Base-by-base conservation (phyloP, 2,329 filamentous ascomycete genomes). In the Fusarium hainanense region DNA sequence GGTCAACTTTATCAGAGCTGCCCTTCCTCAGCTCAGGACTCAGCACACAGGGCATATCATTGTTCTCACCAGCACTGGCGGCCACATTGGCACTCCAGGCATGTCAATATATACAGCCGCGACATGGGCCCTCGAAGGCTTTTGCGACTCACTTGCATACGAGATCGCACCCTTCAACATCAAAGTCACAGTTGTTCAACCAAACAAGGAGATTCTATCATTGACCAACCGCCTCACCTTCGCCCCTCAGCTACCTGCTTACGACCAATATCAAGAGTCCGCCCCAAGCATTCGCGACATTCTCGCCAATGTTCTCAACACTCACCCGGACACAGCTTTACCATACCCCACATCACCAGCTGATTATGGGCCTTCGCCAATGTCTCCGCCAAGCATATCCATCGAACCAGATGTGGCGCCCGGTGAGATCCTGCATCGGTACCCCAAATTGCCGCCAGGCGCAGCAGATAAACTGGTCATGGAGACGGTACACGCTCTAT, bases 131-230 rank as follows among this genome's bases (percentile, higher is more conserved):
- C 87, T 98, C 37, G 96, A 98, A 81, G 96, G 95, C 20, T 98
- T 96, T 79, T 98, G 94, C 82, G 95, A 98, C 81, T 93, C 93
- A 63, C 86, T 99, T 25, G 94, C 95, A 2, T 99, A 98, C 80
- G 96, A 99, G 81, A 92, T 99, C 69, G 92, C 95, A 1, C 96
- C 96, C 0, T 98, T 98, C 84, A 98, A 98, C 81, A 90, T 98
- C 82, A 97, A 95, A 80, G 89, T 98, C 79, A 98, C 94, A 42
- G 94, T 98, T 71, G 91, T 99, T 46, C 95, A 99, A 83, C 94
- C 94, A 27, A 97, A 94, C 80, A 93, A 97, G 82, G 95, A 98
- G 82, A 93, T 97, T 66, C 90, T 92, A 69, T 90, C 93, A 32
- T 85, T 98, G 60, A 96, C 93, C 28, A 97, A 97, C 81, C 90